Evolutionary conservation across 805 yeast genomes (phyloP), one percentile per base, ranked within the genome.

Genomic region (Candida takata): DNA sequence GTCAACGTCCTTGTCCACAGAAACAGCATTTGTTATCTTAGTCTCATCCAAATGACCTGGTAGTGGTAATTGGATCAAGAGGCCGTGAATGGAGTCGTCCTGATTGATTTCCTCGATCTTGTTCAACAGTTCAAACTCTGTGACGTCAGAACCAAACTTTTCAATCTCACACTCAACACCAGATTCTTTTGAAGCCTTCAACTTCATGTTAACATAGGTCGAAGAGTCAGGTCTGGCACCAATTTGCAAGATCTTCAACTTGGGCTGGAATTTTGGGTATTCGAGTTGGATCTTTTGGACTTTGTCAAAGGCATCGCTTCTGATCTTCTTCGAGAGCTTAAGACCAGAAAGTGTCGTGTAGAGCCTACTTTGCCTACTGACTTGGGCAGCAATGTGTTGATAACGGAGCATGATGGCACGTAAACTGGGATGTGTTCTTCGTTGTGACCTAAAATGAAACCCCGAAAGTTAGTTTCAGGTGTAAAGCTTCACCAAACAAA

Each of bases 141-240:
- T 56, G 36, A 75, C 70, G 27, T 61, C 48, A 41, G 69, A 81
- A 3, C 81, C 76, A 40, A 83, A 60, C 37, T 72, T 74, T 51
- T 78, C 67, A 36, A 79, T 68, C 24, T 67, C 59, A 60, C 88
- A 81, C 13, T 64, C 62, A 39, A 84, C 72, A 36, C 78, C 75
- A 26, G 87, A 78, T 45, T 78, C 84, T 37, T 68, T 65, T 20
- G 90, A 84, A 9, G 92, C 90, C 57, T 77, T 80, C 41, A 79
- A 61, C 58, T 84, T 84, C 86, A 81, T 82, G 45, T 76, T 72
- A 31, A 84, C 88, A 58, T 84, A 84, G 4, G 86, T 80, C n/a
- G 81, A 65, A 10, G 92, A 82, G 52, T 84, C 95, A 16, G 80
- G 81, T 57, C 90, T 69, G 18, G 65, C 63, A 37, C 94, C 95